Conservation (phyloP, 805 yeast genomes). For the Kluyveromyces lactis region DNA sequence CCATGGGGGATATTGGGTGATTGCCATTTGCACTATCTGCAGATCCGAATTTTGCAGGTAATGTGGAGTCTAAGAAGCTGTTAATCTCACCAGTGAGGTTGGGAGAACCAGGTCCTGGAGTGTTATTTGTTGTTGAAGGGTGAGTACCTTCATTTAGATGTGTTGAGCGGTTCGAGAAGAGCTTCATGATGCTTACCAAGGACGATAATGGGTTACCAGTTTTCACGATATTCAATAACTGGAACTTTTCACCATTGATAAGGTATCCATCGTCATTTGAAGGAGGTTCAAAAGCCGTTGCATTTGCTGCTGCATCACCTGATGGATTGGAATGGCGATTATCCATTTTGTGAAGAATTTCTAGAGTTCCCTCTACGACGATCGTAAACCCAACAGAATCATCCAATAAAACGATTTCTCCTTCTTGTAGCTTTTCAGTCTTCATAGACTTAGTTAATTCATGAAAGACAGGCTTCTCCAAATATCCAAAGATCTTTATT, state of each 20-base stretch:
- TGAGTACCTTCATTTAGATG: neutral
- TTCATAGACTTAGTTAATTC: conserved; percentile 88
- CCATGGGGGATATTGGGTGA: neutral
- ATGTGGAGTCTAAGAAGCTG: conserved; percentile 1
- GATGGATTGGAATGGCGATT: conserved; percentile 5
- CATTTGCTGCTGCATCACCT: conserved; percentile 18
- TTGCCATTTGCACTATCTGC: neutral
- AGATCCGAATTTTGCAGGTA: neutral
- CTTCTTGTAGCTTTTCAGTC: conserved; percentile 70
- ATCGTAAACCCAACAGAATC: conserved; percentile 80
- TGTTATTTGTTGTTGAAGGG: neutral
- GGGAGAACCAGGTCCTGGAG: neutral
- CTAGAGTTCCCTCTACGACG: conserved; percentile 85
- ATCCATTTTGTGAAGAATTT: conserved; percentile 57
- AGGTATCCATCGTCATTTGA: conserved; percentile 20
- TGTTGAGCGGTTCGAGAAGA: conserved; percentile 40
- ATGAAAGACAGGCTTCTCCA: conserved; percentile 84
- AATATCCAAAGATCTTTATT: conserved; percentile 86
- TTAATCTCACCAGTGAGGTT: neutral
- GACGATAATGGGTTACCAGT: conserved; percentile 84
- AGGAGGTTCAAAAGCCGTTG: conserved; percentile 31
- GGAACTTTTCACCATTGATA: conserved; percentile 56
- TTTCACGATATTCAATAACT: conserved; percentile 69
- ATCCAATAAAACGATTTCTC: conserved; percentile 67
- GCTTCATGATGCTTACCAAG: conserved; percentile 64